Base-by-base conservation (phyloP, 208 protist genomes). In the Borovskyia barvae region DNA sequence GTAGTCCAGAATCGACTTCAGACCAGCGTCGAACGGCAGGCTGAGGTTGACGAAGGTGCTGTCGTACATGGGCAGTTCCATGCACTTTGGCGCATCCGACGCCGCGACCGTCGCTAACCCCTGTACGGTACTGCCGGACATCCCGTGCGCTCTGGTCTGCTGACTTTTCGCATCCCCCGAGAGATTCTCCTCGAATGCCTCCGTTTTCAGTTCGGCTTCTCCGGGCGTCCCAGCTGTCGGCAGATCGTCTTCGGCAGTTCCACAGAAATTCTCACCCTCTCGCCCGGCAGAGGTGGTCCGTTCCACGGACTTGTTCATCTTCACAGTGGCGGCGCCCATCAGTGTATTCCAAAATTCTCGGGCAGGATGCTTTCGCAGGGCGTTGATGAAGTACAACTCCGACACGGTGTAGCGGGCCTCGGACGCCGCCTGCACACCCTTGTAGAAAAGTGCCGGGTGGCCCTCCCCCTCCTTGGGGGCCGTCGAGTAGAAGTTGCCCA, bases 1-100 rank as follows among this genome's bases (percentile, higher is more conserved):
- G 64, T 51, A 64, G 40, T 58, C 40, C 8, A 71, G 28, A 28
- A 71, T 28, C 32, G 54, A 41, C 20, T 35, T 35, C 9, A 70
- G 63, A 17, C 19, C 11, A 8, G 49, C 63, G 32, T 70, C 53
- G 8, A 70, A 36, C 6, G 63, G 63, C n/a, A 70, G 63, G 11
- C 14, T 2, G 8, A 70, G 47, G 14, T 70, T 55, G 17, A 12
- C 4, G 14, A 50, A 24, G 4, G 9, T 50, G n/a, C n/a, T n/a
- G n/a, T n/a, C n/a, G n/a, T n/a, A n/a, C n/a, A n/a, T n/a, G n/a
- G n/a, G n/a, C n/a, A n/a, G n/a, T n/a, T n/a, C n/a, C n/a, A n/a
- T n/a, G n/a, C n/a, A n/a, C n/a, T n/a, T n/a, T n/a, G n/a, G n/a
- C n/a, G n/a, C n/a, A n/a, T n/a, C n/a, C n/a, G n/a, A n/a, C n/a